Evolutionary conservation across 83 land plant species (phyloP).

Genomic region (Thuja plicata): DNA sequence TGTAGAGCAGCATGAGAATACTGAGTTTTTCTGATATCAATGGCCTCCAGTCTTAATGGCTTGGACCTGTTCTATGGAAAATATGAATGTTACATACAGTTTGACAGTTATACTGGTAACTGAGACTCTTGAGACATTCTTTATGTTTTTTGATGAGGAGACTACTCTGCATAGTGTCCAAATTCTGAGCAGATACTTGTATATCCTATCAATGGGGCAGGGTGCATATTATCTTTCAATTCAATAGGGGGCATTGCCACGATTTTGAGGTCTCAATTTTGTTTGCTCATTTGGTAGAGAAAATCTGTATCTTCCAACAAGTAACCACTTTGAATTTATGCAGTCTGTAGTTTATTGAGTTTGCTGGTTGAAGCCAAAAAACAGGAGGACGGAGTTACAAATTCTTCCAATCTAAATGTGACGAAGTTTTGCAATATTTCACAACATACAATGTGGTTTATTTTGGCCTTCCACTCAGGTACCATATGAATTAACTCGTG

Average conservation of each 20-base stretch:
- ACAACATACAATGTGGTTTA: neutral
- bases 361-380: conserved; percentile 7
- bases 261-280: conserved; percentile 13
- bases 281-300: neutral
- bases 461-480: neutral
- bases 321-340: neutral
- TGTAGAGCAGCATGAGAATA: neutral
- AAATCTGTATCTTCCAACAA: conserved; percentile 3
- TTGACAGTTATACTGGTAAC: conserved; percentile 6
- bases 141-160: neutral
- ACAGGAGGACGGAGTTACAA: neutral
- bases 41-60: conserved; percentile 2
- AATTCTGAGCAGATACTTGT: neutral
- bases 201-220: neutral
- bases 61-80: neutral
- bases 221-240: conserved; percentile 3
- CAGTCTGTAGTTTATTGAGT: conserved; percentile 13
- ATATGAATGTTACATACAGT: conserved; percentile 10
- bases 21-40: neutral
- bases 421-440: neutral
- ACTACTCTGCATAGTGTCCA: neutral
- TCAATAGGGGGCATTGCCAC: neutral
- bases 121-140: neutral
- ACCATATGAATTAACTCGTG: neutral
- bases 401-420: conserved; percentile 11